Evolutionary conservation across 202 grass and related monocot genomes (phyloP).

Genomic region (Digitaria exilis): DNA sequence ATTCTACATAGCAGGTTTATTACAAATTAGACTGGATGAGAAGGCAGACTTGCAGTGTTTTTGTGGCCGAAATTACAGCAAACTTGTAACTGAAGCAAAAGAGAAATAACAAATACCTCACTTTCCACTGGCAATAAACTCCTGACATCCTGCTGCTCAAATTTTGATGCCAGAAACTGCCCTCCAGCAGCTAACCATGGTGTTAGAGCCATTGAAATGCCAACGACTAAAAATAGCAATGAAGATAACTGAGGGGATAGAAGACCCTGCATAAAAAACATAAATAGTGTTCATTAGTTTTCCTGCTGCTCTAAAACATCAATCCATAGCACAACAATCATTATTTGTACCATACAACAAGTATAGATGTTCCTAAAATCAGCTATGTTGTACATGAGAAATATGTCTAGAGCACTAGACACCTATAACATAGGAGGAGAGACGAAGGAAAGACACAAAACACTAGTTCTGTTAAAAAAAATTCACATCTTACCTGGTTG

Average conservation of each 20-base stretch:
- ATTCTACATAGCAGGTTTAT: background rate
- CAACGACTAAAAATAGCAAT: constrained; percentile 95
- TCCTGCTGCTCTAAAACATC: constrained; percentile 29
- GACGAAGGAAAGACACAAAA: constrained; percentile 7
- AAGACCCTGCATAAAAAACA: constrained; percentile 78
- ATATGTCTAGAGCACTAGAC: constrained; percentile 12
- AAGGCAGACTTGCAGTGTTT: background rate
- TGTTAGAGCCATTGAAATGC: constrained; percentile 97
- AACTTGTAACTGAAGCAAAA: constrained; percentile 14
- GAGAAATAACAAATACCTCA: constrained; percentile 67
- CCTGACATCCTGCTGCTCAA: constrained; percentile 97
- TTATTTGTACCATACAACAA: too few relatives aligned
- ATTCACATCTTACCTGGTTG: constrained; percentile 71
- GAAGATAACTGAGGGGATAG: constrained; percentile 85
- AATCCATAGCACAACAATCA: background rate
- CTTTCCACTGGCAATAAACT: constrained; percentile 95
- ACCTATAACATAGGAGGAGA: background rate
- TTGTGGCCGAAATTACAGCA: constrained; percentile 10
- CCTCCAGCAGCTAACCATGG: constrained; percentile 95
- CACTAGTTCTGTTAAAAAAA: constrained; percentile 9
- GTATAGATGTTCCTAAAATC: constrained; percentile 17
- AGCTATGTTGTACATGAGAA: background rate
- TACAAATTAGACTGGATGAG: constrained; percentile 16
- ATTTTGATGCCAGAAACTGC: constrained; percentile 91
- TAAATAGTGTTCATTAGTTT: constrained; percentile 39